Conservation (phyloP, 2,329 filamentous ascomycete species). For the Fusarium lyarnte region DNA sequence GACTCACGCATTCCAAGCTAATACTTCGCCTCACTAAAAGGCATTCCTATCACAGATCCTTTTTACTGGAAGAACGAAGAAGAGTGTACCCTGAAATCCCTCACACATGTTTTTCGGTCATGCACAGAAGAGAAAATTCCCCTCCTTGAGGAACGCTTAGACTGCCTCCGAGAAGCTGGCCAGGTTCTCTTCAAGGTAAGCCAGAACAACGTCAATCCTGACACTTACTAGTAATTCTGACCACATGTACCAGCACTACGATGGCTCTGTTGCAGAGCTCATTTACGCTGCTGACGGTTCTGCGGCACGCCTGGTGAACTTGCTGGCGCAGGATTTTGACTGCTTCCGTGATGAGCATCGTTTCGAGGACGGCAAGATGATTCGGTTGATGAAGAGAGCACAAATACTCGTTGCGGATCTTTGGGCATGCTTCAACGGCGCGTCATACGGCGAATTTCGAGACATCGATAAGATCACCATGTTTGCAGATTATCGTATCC, state of each 20-base stretch:
- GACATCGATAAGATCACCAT: conserved; percentile 98
- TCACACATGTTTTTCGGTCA: conserved; percentile 85
- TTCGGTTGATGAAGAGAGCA: conserved; percentile 90
- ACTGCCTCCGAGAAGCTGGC: conserved; percentile 84
- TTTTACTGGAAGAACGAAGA: conserved; percentile 85
- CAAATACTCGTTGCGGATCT: conserved; percentile 96
- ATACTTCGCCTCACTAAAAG: conserved; percentile 52
- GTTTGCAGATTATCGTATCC: conserved; percentile 98
- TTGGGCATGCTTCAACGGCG: conserved; percentile 93
- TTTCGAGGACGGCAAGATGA: conserved; percentile 76
- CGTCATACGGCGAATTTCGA: conserved; percentile 79
- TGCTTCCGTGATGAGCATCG: conserved; percentile 85
- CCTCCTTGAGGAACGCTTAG: conserved; percentile 78
- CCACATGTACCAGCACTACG: conserved; percentile 68
- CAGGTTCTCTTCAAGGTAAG: conserved; percentile 79
- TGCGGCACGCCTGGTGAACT: conserved; percentile 85
- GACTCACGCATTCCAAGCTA: neutral
- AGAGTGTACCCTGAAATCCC: conserved; percentile 76
- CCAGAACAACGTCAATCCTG: neutral
- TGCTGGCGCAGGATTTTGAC: conserved; percentile 81
- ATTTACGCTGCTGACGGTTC: conserved; percentile 80
- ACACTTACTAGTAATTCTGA: neutral
- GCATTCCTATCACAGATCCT: conserved; percentile 87
- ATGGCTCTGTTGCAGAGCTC: conserved; percentile 77
- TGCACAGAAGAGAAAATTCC: conserved; percentile 89